A percentile compares a stretch with the other conserved stretches of the same genome.
Conservation (phyloP, 305 asterid genomes). For the Stenogyne calaminthoides region DNA sequence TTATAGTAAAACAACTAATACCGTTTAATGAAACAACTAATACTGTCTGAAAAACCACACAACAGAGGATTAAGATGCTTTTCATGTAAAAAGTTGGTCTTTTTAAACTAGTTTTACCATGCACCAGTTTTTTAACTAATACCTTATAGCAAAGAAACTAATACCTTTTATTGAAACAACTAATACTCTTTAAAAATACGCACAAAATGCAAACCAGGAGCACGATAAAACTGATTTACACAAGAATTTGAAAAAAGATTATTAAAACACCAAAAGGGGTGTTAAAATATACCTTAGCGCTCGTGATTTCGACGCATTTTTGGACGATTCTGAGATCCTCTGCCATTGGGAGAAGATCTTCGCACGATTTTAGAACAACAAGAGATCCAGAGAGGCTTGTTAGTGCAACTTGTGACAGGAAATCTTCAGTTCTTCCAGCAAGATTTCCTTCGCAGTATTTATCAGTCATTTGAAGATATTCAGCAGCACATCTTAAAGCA, state of each 20-base stretch:
- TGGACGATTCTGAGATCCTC: slow-evolving; percentile 73
- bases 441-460: slow-evolving; percentile 73
- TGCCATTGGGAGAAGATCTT: slow-evolving; percentile 84
- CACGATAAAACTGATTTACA: too few species aligned
- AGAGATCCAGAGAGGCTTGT: slow-evolving; percentile 84
- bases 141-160: too few species aligned
- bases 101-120: too few species aligned
- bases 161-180: not conserved
- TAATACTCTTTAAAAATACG: too few species aligned
- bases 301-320: slow-evolving; percentile 71
- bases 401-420: slow-evolving; percentile 76
- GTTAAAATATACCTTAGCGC: slow-evolving; percentile 66
- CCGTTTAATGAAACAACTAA: not conserved
- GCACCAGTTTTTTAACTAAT: too few species aligned
- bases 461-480: slow-evolving; percentile 88
- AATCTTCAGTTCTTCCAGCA: slow-evolving; percentile 82
- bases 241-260: not conserved
- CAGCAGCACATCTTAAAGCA: slow-evolving; percentile 88
- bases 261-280: not conserved
- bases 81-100: too few species aligned
- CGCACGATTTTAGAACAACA: slow-evolving; percentile 81
- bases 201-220: too few species aligned
- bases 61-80: not conserved
- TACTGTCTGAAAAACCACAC: too few species aligned
- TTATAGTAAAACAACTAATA: too few species aligned